These are phyloP conservation scores for Syzygium jambos DNA, from an alignment of 345 rosid species.

Conservation along the genomic window DNA sequence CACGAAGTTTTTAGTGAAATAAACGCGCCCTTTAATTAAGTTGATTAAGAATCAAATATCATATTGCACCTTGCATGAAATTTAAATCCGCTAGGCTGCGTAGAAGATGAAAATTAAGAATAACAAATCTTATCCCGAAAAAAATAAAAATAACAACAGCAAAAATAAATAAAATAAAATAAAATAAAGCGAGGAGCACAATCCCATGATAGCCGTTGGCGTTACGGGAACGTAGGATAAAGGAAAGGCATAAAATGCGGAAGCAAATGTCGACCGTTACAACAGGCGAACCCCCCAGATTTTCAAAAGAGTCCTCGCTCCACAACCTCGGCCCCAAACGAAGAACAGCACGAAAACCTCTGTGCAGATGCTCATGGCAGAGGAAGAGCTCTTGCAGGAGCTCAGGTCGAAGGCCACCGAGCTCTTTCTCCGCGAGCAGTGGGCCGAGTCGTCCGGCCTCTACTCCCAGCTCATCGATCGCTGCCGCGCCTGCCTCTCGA, in stretches of 20 bases:
- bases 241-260: not conserved
- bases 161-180: not conserved
- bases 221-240: conserved; percentile 15
- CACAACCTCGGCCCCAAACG: not conserved
- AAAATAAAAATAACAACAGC: not conserved
- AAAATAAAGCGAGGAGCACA: not conserved
- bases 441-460: conserved; percentile 51
- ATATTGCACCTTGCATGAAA: not conserved
- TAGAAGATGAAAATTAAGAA: not conserved
- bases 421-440: conserved; percentile 74
- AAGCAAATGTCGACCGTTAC: conserved; percentile 51
- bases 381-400: conserved; percentile 31
- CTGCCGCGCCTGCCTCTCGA: conserved; percentile 33
- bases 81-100: not conserved
- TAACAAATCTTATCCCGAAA: not conserved
- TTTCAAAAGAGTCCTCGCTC: not conserved
- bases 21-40: not conserved
- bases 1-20: not conserved
- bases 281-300: conserved; percentile 8
- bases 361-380: not conserved
- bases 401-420: conserved; percentile 72
- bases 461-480: conserved; percentile 59
- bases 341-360: not conserved
- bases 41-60: not conserved
- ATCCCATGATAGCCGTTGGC: conserved; percentile 15